Evolutionary conservation across 2,329 filamentous ascomycete species (phyloP), one percentile per base, ranked within the genome.

Genomic region (Colletotrichum musicola): DNA sequence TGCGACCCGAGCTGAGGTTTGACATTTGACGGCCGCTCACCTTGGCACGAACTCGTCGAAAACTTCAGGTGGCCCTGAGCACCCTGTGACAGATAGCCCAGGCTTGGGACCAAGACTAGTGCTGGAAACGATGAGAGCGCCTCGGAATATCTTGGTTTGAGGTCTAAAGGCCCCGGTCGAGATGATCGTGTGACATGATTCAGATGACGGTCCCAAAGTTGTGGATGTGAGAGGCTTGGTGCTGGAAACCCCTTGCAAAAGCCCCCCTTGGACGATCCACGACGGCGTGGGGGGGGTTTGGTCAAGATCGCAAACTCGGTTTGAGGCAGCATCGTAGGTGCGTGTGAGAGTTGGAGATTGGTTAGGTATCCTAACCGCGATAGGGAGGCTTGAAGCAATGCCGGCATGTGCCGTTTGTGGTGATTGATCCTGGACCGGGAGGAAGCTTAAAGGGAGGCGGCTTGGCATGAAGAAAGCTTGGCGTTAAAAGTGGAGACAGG

Each of bases 381-480:
- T 30, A 35, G 18, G 35, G 55, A 40, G 42, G 61, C 22, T 55
- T 30, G 42, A 30, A 35, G 27, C 16, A 16, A 38, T 13, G 27
- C 47, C 40, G 42, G 60, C 42, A 22, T 54, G 20, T 68, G 20
- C 54, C 44, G 42, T 54, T 58, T 42, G 47, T 44, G 55, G 40
- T 42, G 22, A 30, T 9, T 35, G 18, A 30, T 40, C 65, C 61
- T 38, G 55, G 40, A 60, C 18, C 6, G 64, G 30, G 35, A 47
- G 54, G 49, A 60, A 68, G 62, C 49, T 68, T 56, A 46, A 44
- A 54, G 38, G 25, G 46, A 53, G 38, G 18, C 30, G 18, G 30
- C 35, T 59, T 65, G 55, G 65, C 55, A 44, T 55, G 59, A 62
- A 62, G 59, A 49, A 65, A 65, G 62, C 55, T 65, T 65, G 65